Evolutionary conservation across 257 asterid species (phyloP).

Genomic region (Solanum habrochaites): DNA sequence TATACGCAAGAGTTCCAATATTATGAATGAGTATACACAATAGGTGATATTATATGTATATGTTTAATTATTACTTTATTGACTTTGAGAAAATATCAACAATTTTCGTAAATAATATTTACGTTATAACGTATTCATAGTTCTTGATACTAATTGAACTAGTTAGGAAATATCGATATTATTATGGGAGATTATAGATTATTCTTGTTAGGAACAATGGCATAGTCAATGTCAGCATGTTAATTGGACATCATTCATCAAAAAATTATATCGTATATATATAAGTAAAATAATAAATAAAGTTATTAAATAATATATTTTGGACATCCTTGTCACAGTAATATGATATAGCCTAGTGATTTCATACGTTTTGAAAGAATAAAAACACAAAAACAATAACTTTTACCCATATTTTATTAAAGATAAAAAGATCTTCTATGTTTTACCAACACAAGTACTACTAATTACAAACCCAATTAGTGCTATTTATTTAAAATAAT

Average conservation of each 20-base stretch:
- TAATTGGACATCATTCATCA: too few relatives aligned
- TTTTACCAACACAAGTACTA: background rate
- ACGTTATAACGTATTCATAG: background rate
- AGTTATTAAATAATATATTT: too few relatives aligned
- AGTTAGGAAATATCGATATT: background rate
- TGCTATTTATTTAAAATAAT: background rate
- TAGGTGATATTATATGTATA: background rate
- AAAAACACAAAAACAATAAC: background rate
- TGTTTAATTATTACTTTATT: background rate
- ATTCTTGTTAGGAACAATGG: background rate
- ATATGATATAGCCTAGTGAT: too few relatives aligned
- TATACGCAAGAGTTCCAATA: background rate
- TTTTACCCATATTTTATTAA: background rate
- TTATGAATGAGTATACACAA: background rate
- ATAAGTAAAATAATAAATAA: too few relatives aligned
- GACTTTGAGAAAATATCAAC: background rate
- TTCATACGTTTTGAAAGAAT: too few relatives aligned
- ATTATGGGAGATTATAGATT: background rate
- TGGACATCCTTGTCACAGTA: fast-evolving
- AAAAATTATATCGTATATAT: too few relatives aligned
- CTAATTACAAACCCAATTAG: background rate
- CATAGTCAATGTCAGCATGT: too few relatives aligned
- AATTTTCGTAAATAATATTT: background rate
- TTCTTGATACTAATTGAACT: background rate
- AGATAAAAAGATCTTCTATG: background rate